phyloP scores from a whole-genome alignment of 495 filamentous ascomycete genomes.

The Filosporella fistucella region DNA sequence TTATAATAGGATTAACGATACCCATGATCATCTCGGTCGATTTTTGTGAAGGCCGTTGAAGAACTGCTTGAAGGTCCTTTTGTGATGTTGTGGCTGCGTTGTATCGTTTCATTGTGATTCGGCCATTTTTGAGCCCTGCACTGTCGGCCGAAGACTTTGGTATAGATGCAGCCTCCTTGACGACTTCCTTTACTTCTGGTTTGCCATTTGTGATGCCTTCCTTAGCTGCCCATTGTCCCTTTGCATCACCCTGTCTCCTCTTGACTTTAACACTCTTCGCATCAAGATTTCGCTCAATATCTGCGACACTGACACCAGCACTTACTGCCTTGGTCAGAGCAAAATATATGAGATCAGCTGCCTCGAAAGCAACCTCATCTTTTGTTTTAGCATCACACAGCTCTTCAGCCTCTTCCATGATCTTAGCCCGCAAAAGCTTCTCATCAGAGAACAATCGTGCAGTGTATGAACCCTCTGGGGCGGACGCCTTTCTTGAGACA shows the following conservation, averaged over 20 bases:
- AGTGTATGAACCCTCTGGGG: slow-evolving; percentile 89
- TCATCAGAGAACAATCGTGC: slow-evolving; percentile 86
- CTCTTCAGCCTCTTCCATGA: slow-evolving; percentile 97
- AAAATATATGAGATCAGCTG: slow-evolving; percentile 94
- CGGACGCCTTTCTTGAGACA: slow-evolving; percentile 67
- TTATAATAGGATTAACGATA: slow-evolving; percentile 86
- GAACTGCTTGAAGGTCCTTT: slow-evolving; percentile 59
- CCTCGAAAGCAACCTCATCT: slow-evolving; percentile 85
- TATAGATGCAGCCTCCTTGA: slow-evolving; percentile 34
- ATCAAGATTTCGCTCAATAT: slow-evolving; percentile 88
- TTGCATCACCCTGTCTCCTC: slow-evolving; percentile 86
- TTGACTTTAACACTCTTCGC: slow-evolving; percentile 92
- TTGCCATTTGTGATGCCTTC: slow-evolving; percentile 53
- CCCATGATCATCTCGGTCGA: slow-evolving; percentile 85
- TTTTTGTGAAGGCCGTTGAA: slow-evolving; percentile 87
- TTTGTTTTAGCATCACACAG: slow-evolving; percentile 79
- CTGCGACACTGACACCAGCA: slow-evolving; percentile 76
- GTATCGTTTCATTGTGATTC: slow-evolving; percentile 79
- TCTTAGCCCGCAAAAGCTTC: slow-evolving; percentile 86
- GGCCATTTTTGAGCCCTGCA: slow-evolving; percentile 50
- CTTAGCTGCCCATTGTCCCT: slow-evolving; percentile 82
- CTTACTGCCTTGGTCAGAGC: slow-evolving; percentile 82
- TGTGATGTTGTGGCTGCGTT: slow-evolving; percentile 56
- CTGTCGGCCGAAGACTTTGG: slow-evolving; percentile 33
- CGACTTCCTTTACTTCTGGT: slow-evolving; percentile 29